Conservation (phyloP, 2,329 filamentous ascomycete species). For the Metarhizium rileyi region DNA sequence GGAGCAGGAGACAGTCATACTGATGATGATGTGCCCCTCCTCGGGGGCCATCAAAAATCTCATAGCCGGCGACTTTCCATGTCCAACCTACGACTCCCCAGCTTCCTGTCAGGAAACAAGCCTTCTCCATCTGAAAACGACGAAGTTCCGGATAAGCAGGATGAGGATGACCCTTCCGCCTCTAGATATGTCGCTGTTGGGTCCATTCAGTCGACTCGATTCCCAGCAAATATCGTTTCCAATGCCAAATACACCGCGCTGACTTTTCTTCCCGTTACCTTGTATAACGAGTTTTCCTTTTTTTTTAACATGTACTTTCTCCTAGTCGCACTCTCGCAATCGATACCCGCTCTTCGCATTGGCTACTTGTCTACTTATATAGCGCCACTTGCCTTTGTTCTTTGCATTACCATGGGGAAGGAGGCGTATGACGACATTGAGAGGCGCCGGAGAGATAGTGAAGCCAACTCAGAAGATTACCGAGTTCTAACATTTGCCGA, state of each 20-base stretch:
- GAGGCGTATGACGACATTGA: constrained; percentile 92
- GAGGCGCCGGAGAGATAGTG: constrained; percentile 73
- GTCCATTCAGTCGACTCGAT: constrained; percentile 60
- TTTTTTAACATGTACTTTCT: constrained; percentile 99
- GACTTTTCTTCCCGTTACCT: constrained; percentile 85
- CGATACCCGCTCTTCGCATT: constrained; percentile 80
- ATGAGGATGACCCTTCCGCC: constrained; percentile 54
- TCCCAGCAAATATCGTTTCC: constrained; percentile 83
- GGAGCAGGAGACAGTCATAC: constrained; percentile 52
- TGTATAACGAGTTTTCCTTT: constrained; percentile 99
- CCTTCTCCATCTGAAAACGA: constrained; percentile 16
- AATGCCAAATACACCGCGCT: constrained; percentile 97
- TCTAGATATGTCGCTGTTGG: constrained; percentile 71
- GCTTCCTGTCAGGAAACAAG: constrained; percentile 44
- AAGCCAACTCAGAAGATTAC: constrained; percentile 90
- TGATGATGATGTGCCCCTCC: constrained; percentile 63
- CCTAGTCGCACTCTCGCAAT: constrained; percentile 86
- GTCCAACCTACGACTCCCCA: constrained; percentile 54
- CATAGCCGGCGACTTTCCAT: constrained; percentile 20
- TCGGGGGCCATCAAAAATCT: constrained; percentile 33
- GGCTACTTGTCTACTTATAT: constrained; percentile 94
- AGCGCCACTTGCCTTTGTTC: constrained; percentile 82
- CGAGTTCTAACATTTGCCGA: constrained; percentile 65
- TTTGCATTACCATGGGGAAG: constrained; percentile 87
- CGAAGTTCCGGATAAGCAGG: constrained; percentile 38